A percentile compares a stretch with the other conserved stretches of the same genome.
Conservation (phyloP, 2,329 filamentous ascomycete species). For the Colletotrichum musae region DNA sequence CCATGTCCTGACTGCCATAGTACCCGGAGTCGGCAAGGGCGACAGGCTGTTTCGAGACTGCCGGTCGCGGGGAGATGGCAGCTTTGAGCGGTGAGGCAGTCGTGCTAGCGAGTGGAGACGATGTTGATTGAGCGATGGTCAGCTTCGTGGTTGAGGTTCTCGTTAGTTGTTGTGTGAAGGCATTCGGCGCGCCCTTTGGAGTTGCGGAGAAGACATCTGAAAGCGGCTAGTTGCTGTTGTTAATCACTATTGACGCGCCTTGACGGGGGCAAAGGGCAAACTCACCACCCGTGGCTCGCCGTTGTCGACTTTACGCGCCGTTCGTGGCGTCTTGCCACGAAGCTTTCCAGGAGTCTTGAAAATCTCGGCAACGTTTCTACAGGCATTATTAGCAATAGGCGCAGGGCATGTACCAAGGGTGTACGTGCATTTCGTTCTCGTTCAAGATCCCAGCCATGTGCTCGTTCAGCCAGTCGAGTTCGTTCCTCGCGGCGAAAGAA, state of each 20-base stretch:
- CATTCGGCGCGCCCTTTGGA: constrained; percentile 67
- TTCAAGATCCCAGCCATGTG: constrained; percentile 97
- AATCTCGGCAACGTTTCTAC: constrained; percentile 90
- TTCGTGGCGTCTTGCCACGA: constrained; percentile 85
- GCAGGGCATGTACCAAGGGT: constrained; percentile 36
- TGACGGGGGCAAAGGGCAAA: constrained; percentile 44
- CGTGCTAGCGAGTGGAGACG: constrained; percentile 53
- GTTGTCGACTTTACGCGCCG: constrained; percentile 72
- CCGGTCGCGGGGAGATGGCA: constrained; percentile 49
- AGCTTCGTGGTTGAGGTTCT: constrained; percentile 71
- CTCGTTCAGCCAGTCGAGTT: constrained; percentile 98
- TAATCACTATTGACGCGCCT: constrained; percentile 41
- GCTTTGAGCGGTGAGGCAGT: constrained; percentile 51
- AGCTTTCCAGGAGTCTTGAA: constrained; percentile 94
- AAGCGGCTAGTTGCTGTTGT: constrained; percentile 66
- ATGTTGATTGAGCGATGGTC: constrained; percentile 66
- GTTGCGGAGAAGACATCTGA: constrained; percentile 72
- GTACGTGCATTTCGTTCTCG: constrained; percentile 84
- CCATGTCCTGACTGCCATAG: constrained; percentile 71
- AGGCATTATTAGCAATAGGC: constrained; percentile 2
- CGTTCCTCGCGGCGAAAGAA: constrained; percentile 90
- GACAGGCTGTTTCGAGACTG: constrained; percentile 50
- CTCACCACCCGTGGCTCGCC: constrained; percentile 76
- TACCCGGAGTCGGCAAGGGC: constrained; percentile 76
- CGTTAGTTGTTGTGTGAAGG: constrained; percentile 64